Evolutionary conservation across 73 alveolate genomes (phyloP).

Genomic region (Paramecium primaurelia): DNA sequence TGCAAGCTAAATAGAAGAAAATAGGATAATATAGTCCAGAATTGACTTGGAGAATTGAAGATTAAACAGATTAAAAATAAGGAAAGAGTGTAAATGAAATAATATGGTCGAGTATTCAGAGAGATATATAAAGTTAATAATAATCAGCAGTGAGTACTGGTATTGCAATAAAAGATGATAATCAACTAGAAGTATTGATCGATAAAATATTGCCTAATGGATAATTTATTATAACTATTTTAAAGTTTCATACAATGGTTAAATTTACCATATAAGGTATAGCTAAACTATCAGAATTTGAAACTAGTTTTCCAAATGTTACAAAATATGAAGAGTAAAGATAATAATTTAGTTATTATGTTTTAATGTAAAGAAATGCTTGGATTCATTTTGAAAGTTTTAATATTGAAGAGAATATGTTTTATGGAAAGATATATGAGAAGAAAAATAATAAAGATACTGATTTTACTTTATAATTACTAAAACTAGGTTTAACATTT

Average conservation of each 20-base stretch:
- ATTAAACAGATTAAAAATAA: neutral
- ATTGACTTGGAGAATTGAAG: constrained; percentile 33
- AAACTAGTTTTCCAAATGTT: neutral
- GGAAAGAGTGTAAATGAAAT: constrained; percentile 33
- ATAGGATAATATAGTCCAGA: constrained; percentile 39
- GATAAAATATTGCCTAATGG: neutral
- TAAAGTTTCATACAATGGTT: neutral
- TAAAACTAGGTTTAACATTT: neutral
- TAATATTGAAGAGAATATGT: neutral
- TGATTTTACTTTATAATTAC: neutral
- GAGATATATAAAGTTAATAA: neutral
- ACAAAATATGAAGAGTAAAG: neutral
- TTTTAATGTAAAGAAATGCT: constrained; percentile 1
- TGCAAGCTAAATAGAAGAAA: constrained; percentile 12
- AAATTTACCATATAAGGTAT: neutral
- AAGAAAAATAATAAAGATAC: neutral
- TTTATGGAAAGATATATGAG: neutral
- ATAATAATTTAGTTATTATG: neutral
- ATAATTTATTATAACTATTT: neutral
- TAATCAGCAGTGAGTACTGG: neutral
- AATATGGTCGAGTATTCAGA: neutral
- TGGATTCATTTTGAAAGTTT: neutral
- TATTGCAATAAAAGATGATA: neutral
- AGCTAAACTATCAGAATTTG: neutral
- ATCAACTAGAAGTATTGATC: neutral